Percentiles rank a stretch among this genome's conserved stretches.
Conservation (phyloP, 352 stramenopile species). For the Phytophthora sansomeana region DNA sequence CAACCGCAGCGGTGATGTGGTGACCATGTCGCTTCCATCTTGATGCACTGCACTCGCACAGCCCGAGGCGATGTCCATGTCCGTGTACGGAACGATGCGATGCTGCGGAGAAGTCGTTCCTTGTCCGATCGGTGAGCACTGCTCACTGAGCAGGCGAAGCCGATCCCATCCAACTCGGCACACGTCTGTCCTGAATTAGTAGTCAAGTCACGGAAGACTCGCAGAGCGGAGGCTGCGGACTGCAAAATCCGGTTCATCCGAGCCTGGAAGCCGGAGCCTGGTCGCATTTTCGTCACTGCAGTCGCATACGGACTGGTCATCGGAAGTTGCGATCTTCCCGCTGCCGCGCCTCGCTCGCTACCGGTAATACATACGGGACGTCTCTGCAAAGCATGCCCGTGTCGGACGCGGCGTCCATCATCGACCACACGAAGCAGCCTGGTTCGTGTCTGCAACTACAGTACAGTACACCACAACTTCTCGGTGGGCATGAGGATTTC, state of each 20-base stretch:
- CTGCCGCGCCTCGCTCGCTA: conserved; percentile 10
- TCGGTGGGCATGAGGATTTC: conserved; percentile 3
- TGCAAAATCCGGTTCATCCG: conserved; percentile 37
- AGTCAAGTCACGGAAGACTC: background rate
- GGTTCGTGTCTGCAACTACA: background rate
- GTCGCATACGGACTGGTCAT: conserved; percentile 8
- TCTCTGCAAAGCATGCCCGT: conserved; percentile 8
- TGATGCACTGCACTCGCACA: background rate
- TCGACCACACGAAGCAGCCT: conserved; percentile 15
- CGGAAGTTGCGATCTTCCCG: conserved; percentile 11
- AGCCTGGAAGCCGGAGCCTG: conserved; percentile 26
- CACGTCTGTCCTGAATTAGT: background rate
- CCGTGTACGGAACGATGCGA: background rate
- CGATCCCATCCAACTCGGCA: conserved; percentile 14
- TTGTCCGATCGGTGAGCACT: conserved; percentile 3
- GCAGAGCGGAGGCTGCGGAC: background rate
- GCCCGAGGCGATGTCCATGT: background rate
- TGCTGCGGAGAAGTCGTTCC: background rate
- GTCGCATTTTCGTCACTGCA: conserved; percentile 30
- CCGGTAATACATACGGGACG: no score
- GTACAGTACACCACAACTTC: conserved; percentile 1
- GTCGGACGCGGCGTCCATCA: no score
- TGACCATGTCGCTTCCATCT: background rate
- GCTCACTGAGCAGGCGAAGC: background rate
- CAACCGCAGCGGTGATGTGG: background rate